These are phyloP conservation scores for Escallonia herrerae DNA, from an alignment of 129 eudicot genomes.

Conservation along the genomic window DNA sequence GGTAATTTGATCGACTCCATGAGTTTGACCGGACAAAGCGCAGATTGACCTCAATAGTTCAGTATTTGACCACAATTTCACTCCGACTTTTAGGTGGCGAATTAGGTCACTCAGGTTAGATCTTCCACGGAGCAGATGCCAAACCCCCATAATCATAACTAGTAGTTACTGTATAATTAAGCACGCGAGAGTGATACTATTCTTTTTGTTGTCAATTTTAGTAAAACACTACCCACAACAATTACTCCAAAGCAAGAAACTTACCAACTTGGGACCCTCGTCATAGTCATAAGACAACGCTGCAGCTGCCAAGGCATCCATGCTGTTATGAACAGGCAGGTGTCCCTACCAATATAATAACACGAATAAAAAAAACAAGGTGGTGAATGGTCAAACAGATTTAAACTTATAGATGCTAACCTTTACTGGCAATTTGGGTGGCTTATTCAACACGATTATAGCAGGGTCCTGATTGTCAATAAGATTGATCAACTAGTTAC, in stretches of 20 bases:
- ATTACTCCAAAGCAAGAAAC: constrained; percentile 4
- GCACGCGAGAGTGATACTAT: too few relatives aligned
- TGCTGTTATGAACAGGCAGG: constrained; percentile 84
- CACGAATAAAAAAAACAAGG: background rate
- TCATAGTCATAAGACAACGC: constrained; percentile 76
- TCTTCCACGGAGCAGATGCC: too few relatives aligned
- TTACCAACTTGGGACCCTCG: constrained; percentile 90
- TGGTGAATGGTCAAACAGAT: background rate
- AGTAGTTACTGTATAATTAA: too few relatives aligned
- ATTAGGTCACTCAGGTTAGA: too few relatives aligned
- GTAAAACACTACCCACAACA: too few relatives aligned
- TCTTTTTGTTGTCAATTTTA: too few relatives aligned
- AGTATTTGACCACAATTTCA: too few relatives aligned
- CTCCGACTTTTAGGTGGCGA: too few relatives aligned
- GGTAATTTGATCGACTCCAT: too few relatives aligned
- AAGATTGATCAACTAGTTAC: constrained; percentile 11
- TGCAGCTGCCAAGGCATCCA: constrained; percentile 97
- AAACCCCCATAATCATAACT: too few relatives aligned
- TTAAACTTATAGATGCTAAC: constrained; percentile 29
- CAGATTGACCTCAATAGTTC: too few relatives aligned
- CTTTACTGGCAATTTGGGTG: constrained; percentile 89
- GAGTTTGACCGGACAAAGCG: too few relatives aligned
- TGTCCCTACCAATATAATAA: constrained; percentile 40
- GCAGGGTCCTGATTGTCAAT: constrained; percentile 72
- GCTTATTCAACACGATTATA: constrained; percentile 75